Percentiles rank a stretch among this genome's conserved stretches.
Conservation (phyloP, 192 early-diverging fungal genomes). For the Gryganskiella cystojenkinii region DNA sequence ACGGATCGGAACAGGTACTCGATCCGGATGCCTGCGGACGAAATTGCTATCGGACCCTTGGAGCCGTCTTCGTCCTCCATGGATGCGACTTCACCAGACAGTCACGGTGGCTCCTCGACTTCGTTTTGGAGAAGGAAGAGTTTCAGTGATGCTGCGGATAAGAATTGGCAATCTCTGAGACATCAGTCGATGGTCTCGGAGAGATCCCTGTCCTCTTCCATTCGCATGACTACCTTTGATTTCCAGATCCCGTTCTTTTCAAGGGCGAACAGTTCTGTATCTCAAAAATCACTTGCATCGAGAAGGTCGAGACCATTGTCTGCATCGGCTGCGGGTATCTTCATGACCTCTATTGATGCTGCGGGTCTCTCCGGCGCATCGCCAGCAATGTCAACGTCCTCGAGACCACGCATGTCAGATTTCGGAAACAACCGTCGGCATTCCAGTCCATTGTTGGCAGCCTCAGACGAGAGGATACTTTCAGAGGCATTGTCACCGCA, state of each 20-base stretch:
- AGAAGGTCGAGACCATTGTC: no score
- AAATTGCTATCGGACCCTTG: neutral
- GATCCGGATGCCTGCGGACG: constrained; percentile 37
- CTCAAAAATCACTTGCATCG: neutral
- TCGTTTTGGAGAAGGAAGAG: constrained; percentile 38
- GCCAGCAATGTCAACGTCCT: neutral
- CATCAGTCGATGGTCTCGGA: constrained; percentile 9
- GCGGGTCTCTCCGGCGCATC: neutral
- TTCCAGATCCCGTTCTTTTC: constrained; percentile 25
- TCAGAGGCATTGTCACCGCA: constrained; percentile 15
- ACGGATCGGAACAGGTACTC: constrained; percentile 41
- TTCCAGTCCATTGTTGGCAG: constrained; percentile 34
- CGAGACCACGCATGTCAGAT: neutral
- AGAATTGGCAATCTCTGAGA: constrained; percentile 24
- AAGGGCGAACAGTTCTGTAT: neutral
- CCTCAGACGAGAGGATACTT: constrained; percentile 7
- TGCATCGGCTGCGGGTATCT: neutral
- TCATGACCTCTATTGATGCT: no score
- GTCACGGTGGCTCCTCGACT: neutral
- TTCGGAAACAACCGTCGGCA: constrained; percentile 8
- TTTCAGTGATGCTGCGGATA: constrained; percentile 29
- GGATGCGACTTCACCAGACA: no score
- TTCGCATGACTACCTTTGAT: constrained; percentile 26
- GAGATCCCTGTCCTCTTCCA: constrained; percentile 8
- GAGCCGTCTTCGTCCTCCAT: no score